Evolutionary conservation across 164 flowering plant genomes (phyloP).

Genomic region (Nymphaea thermarum): DNA sequence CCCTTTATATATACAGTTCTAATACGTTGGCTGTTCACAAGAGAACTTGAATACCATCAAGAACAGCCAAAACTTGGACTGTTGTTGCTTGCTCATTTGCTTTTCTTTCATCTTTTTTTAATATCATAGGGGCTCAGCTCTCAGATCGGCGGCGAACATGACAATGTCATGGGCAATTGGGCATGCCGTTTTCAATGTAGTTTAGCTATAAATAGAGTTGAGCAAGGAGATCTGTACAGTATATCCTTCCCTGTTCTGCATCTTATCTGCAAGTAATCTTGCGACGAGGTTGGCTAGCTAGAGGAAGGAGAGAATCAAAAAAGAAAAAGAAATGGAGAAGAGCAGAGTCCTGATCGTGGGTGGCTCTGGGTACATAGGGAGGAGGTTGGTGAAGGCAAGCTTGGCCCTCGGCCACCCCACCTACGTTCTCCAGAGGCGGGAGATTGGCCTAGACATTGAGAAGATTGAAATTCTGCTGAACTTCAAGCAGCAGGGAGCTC

Average conservation of each 20-base stretch:
- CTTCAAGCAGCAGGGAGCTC: slow-evolving; percentile 50
- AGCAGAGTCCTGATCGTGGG: slow-evolving; percentile 30
- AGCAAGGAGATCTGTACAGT: background rate
- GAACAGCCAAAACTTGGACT: too few species aligned
- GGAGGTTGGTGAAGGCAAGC: slow-evolving; percentile 54
- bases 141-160: too few species aligned
- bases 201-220: too few species aligned
- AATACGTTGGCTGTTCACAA: too few species aligned
- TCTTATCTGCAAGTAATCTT: too few species aligned
- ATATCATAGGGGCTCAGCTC: too few species aligned
- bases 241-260: background rate
- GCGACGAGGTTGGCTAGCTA: too few species aligned
- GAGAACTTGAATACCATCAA: too few species aligned
- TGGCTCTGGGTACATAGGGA: slow-evolving; percentile 63
- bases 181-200: background rate
- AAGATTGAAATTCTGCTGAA: slow-evolving; percentile 37
- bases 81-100: too few species aligned
- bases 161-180: background rate
- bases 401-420: slow-evolving; percentile 40
- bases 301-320: too few species aligned
- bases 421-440: slow-evolving; percentile 36
- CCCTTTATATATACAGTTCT: too few species aligned
- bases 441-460: slow-evolving; percentile 55
- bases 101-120: too few species aligned
- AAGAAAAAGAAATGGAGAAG: background rate